Conservation (phyloP, 352 stramenopile species). For the Globisporangium emineosum region DNA sequence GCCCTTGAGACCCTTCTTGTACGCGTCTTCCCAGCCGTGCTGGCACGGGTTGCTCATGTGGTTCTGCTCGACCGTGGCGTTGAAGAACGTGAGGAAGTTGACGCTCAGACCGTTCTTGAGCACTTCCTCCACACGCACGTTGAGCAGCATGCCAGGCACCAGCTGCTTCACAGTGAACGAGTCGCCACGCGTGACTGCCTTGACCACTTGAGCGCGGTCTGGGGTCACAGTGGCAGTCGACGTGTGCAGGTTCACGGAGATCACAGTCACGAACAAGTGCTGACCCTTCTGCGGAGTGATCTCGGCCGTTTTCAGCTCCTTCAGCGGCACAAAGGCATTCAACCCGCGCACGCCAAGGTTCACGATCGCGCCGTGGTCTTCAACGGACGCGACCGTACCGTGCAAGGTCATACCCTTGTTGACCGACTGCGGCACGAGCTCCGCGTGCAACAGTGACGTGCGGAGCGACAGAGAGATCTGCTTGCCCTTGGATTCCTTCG, state of each 20-base stretch:
- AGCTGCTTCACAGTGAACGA: slow-evolving; percentile 88
- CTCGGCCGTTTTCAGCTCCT: slow-evolving; percentile 47
- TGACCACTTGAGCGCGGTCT: slow-evolving; percentile 60
- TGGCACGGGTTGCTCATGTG: slow-evolving; percentile 86
- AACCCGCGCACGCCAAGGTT: slow-evolving; percentile 85
- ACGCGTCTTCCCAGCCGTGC: slow-evolving; percentile 69
- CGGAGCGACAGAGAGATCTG: slow-evolving; percentile 91
- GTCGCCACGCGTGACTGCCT: slow-evolving; percentile 79
- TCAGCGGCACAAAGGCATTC: slow-evolving; percentile 73
- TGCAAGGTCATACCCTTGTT: slow-evolving; percentile 75
- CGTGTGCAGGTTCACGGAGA: slow-evolving; percentile 77
- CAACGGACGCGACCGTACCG: slow-evolving; percentile 85
- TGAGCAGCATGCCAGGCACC: slow-evolving; percentile 90
- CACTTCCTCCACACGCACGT: slow-evolving; percentile 90
- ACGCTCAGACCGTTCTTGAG: slow-evolving; percentile 82
- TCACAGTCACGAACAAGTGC: slow-evolving; percentile 64
- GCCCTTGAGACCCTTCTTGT: slow-evolving; percentile 81
- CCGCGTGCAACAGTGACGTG: slow-evolving; percentile 83
- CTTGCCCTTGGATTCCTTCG: slow-evolving; percentile 75
- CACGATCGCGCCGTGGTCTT: slow-evolving; percentile 94
- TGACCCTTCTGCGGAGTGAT: slow-evolving; percentile 49
- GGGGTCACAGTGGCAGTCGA: slow-evolving; percentile 67
- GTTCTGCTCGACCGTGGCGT: slow-evolving; percentile 84
- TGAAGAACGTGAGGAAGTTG: slow-evolving; percentile 89
- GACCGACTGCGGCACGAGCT: slow-evolving; percentile 56